phyloP scores from a whole-genome alignment of 805 yeast genomes.

The Monosporozyma solicola region DNA sequence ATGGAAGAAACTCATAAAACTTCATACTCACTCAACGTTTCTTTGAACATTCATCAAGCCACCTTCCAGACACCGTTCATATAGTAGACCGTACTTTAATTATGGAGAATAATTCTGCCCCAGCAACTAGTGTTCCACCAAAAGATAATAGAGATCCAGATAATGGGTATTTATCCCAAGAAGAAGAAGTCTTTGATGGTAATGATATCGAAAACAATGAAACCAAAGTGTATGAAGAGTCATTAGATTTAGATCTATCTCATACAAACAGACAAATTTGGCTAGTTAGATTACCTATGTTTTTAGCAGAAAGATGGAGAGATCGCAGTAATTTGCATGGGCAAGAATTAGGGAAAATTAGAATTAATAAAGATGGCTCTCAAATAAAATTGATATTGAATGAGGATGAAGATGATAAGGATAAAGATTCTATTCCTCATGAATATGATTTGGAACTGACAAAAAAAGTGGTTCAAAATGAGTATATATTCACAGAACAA shows the following conservation, averaged over 20 bases:
- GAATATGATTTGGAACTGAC: slow-evolving; percentile 74
- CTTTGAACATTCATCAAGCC: background rate
- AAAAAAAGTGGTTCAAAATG: slow-evolving; percentile 73
- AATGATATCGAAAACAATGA: slow-evolving; percentile 35
- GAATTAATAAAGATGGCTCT: slow-evolving; percentile 49
- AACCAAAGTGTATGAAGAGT: slow-evolving; percentile 43
- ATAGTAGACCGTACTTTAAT: background rate
- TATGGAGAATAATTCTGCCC: background rate
- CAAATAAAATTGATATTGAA: slow-evolving; percentile 50
- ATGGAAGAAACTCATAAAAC: background rate
- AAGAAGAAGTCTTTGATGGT: slow-evolving; percentile 38
- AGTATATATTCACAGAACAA: slow-evolving; percentile 81
- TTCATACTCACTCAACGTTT: background rate
- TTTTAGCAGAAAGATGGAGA: slow-evolving; percentile 75
- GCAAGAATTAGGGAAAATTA: slow-evolving; percentile 69
- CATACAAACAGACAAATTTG: slow-evolving; percentile 68
- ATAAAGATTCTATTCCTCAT: slow-evolving; percentile 57
- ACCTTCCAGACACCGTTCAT: background rate
- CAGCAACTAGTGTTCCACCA: slow-evolving; percentile 6
- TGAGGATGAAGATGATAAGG: slow-evolving; percentile 33
- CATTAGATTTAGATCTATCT: slow-evolving; percentile 65
- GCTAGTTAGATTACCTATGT: slow-evolving; percentile 86
- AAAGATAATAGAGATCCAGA: slow-evolving; percentile 18
- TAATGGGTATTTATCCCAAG: slow-evolving; percentile 35
- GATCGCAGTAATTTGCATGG: slow-evolving; percentile 56